Conservation (phyloP, 1,139 yeast genomes). For the Waltiozyma sp. region DNA sequence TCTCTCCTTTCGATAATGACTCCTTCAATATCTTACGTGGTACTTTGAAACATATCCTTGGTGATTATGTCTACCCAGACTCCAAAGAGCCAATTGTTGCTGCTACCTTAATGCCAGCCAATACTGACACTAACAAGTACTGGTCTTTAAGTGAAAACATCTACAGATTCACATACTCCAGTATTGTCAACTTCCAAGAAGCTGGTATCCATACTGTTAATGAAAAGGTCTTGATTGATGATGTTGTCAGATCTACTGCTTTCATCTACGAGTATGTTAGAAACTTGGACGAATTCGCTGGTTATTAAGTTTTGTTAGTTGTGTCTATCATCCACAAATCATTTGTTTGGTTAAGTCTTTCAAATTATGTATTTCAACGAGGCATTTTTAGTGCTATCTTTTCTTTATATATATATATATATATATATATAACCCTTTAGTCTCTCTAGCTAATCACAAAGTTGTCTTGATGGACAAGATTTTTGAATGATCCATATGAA, state of each 20-base stretch:
- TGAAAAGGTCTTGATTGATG: neutral
- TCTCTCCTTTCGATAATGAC: neutral
- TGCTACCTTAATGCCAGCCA: slow-evolving; percentile 40
- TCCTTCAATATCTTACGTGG: slow-evolving; percentile 44
- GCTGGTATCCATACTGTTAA: neutral
- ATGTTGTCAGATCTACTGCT: neutral
- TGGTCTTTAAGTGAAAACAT: slow-evolving; percentile 48
- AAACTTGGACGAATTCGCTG: neutral
- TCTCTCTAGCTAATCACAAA: too few species aligned
- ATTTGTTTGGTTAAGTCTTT: too few species aligned
- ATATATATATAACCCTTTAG: too few species aligned
- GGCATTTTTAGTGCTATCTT: too few species aligned
- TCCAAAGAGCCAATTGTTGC: slow-evolving; percentile 29
- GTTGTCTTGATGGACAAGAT: too few species aligned
- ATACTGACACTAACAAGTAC: slow-evolving; percentile 54
- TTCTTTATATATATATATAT: too few species aligned
- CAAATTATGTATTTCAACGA: too few species aligned
- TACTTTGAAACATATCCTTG: slow-evolving; percentile 30
- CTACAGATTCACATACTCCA: slow-evolving; percentile 30
- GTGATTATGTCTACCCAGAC: slow-evolving; percentile 6
- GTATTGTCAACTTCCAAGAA: neutral
- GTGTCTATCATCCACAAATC: too few species aligned
- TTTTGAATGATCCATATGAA: too few species aligned
- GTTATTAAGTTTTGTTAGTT: too few species aligned
- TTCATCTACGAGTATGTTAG: neutral